Evolutionary conservation across 1,139 yeast species (phyloP).

Genomic region (Pichia sp.): DNA sequence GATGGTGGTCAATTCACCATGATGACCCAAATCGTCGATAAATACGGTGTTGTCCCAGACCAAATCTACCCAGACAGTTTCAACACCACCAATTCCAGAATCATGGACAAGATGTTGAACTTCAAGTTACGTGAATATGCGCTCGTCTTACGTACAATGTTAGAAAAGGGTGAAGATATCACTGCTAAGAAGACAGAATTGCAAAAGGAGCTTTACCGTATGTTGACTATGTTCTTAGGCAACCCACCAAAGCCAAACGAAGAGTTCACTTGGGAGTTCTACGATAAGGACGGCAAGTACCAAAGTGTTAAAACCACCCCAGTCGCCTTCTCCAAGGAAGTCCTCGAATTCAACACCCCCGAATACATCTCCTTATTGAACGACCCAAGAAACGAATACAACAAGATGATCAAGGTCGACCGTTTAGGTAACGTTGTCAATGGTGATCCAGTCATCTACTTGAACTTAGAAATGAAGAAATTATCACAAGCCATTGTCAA

Average conservation of each 20-base stretch:
- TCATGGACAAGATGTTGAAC: conserved; percentile 59
- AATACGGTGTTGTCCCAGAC: conserved; percentile 78
- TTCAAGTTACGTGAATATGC: conserved; percentile 76
- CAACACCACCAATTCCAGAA: conserved; percentile 57
- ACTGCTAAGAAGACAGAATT: conserved; percentile 41
- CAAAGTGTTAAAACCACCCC: conserved; percentile 59
- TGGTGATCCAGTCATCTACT: conserved; percentile 65
- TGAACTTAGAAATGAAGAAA: conserved; percentile 60
- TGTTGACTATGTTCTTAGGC: conserved; percentile 67
- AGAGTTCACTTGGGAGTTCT: conserved; percentile 67
- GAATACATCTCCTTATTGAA: conserved; percentile 66
- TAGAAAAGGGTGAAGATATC: conserved; percentile 36
- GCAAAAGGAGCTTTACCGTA: conserved; percentile 61
- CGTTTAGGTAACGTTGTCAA: conserved; percentile 70
- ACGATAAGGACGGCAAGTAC: conserved; percentile 68
- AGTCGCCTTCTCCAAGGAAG: conserved; percentile 54
- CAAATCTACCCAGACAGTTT: conserved; percentile 68
- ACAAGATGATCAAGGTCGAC: conserved; percentile 64
- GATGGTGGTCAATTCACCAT: conserved; percentile 91
- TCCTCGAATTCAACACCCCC: conserved; percentile 50
- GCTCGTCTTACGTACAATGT: conserved; percentile 54
- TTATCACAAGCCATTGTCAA: conserved; percentile 61
- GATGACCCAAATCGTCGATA: conserved; percentile 70
- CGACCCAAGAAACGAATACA: conserved; percentile 75
- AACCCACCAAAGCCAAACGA: conserved; percentile 74